Conservation (phyloP, 169 alveolate species). For the Cryptosporidium viatorum region DNA sequence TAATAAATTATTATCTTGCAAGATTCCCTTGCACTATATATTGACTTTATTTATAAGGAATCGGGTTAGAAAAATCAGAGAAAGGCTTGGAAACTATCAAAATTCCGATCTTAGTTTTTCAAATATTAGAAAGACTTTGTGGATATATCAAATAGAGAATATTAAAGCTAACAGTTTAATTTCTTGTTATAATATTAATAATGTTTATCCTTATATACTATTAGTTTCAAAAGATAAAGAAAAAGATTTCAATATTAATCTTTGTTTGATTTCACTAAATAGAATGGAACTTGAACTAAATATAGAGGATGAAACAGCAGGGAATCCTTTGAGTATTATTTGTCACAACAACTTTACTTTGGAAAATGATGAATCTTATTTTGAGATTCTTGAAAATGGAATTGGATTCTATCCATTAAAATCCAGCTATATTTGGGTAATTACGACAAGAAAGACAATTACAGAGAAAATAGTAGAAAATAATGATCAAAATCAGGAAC, state of each 20-base stretch:
- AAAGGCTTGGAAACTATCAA: not conserved
- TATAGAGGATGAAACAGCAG: not conserved
- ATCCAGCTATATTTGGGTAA: constrained; percentile 48
- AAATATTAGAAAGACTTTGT: constrained; percentile 16
- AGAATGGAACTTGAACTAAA: constrained; percentile 13
- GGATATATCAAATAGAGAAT: constrained; percentile 26
- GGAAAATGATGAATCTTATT: not conserved
- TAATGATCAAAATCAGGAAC: not conserved
- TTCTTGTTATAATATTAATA: constrained; percentile 19
- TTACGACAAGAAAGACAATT: not conserved
- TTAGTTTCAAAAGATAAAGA: not conserved
- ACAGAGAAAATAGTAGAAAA: not conserved
- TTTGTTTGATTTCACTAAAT: constrained; percentile 19
- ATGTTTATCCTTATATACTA: constrained; percentile 37
- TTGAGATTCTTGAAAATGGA: constrained; percentile 23
- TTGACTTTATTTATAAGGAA: constrained; percentile 15
- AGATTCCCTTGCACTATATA: constrained; percentile 33
- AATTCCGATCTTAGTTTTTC: not conserved
- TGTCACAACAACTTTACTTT: not conserved
- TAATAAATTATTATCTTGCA: constrained; percentile 13
- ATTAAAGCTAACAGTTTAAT: not conserved
- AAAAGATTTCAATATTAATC: not conserved
- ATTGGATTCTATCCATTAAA: constrained; percentile 39
- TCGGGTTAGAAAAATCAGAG: not conserved
- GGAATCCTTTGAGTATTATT: constrained; percentile 10